Evolutionary conservation across 2,329 filamentous ascomycete genomes (phyloP), one percentile per base, ranked within the genome.

Genomic region (Nigrospora sphaerica): DNA sequence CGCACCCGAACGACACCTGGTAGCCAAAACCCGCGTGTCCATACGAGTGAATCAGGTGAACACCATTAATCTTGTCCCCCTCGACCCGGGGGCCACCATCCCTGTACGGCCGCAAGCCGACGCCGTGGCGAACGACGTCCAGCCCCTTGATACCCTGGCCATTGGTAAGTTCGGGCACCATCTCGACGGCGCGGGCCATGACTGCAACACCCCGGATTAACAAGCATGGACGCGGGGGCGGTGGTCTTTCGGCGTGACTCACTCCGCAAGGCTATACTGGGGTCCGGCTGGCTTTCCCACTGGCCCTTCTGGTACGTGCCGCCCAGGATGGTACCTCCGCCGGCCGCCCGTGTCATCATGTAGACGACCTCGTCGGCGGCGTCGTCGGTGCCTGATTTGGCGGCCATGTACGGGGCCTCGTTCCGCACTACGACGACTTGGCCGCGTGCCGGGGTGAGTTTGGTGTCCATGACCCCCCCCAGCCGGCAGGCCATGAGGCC

Each of bases 351-450:
- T 57, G 81, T 82, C 90, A 96, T 95, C 41, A 86, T 75, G 62
- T 96, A 96, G 48, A 79, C 71, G 5, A 83, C 70, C 64, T 95
- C 90, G 32, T 85, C 82, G 0, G 73, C 69, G 2, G 79, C 83
- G 57, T 93, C 86, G 42, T 89, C 85, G 0, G 81, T 86, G 37
- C 87, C 86, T 12, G 85, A 89, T 13, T 78, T 74, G 7, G 77
- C 76, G 41, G 79, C 64, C 86, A 95, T 92, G 32, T 78, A 69
- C 12, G 78, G 78, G 1, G 83, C 78, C 59, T 86, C 81, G 66
- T 95, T 95, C 48, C 89, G 74, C 18, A 95, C 88, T 0, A 95
- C 63, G 0, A 95, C 86, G 14, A 88, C 81, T 67, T 97, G 92
- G 5, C 89, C 92, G 3, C 92, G 80, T 2, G 80, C 83, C 1